Percentiles rank a stretch among this genome's conserved stretches.
phyloP scores from a whole-genome alignment of 2,329 filamentous ascomycete species.

The Beauveria varroae region DNA sequence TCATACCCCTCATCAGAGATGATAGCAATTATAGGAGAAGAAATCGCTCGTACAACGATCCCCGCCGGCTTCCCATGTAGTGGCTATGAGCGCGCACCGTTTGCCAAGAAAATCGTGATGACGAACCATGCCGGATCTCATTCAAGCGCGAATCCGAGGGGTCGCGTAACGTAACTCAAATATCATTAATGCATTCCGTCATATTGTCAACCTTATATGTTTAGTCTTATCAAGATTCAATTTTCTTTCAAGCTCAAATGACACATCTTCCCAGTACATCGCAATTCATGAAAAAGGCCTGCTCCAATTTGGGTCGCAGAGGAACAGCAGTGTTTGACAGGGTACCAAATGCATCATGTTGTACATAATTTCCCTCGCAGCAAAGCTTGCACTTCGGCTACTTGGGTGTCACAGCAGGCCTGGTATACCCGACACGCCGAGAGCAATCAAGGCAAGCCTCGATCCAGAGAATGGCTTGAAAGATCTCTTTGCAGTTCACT shows the following conservation, averaged over 20 bases:
- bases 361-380: not conserved
- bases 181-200: not conserved
- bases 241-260: too few species aligned
- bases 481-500: not conserved
- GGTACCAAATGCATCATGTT: not conserved
- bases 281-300: not conserved
- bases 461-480: not conserved
- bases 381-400: slow-evolving; percentile 8
- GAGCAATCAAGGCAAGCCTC: slow-evolving; percentile 2
- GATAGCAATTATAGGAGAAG: not conserved
- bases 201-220: not conserved
- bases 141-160: not conserved
- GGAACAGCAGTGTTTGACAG: not conserved
- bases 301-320: not conserved
- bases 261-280: not conserved
- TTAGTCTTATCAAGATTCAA: not conserved
- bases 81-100: not conserved
- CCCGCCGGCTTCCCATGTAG: not conserved
- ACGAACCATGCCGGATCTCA: not conserved
- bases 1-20: not conserved
- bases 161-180: too few species aligned
- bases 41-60: not conserved
- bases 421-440: slow-evolving; percentile 6
- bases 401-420: not conserved
- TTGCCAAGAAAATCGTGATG: not conserved